Conservation (phyloP, 495 filamentous ascomycete species). For the Penicillium bialowiezense region DNA sequence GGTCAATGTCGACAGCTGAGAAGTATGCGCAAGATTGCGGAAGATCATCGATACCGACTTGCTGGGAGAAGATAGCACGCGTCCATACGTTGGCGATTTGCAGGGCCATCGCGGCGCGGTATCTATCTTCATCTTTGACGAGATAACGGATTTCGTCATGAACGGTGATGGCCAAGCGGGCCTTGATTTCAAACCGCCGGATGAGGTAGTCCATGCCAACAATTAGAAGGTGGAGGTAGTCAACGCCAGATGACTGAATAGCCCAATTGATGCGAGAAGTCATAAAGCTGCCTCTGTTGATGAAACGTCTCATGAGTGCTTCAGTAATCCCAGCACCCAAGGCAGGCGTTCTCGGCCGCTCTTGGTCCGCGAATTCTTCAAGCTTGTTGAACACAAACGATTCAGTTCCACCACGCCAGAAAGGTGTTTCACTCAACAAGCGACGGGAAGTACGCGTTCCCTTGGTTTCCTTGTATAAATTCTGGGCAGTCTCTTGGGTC, state of each 20-base stretch:
- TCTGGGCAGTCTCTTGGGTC: conserved; percentile 69
- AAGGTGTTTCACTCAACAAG: conserved; percentile 64
- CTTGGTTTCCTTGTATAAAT: conserved; percentile 86
- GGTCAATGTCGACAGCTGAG: conserved; percentile 90
- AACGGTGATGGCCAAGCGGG: conserved; percentile 87
- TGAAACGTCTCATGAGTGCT: conserved; percentile 80
- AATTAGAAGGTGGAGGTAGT: conserved; percentile 95
- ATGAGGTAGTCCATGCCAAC: conserved; percentile 92
- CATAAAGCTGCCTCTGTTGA: conserved; percentile 89
- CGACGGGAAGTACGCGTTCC: conserved; percentile 74
- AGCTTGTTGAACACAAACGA: conserved; percentile 97
- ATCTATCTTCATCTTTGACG: conserved; percentile 80
- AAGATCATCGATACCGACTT: conserved; percentile 92
- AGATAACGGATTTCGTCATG: conserved; percentile 98
- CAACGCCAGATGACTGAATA: conserved; percentile 94
- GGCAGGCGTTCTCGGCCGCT: conserved; percentile 84
- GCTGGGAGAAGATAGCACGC: conserved; percentile 91
- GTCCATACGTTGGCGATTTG: conserved; percentile 97
- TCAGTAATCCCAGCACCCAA: conserved; percentile 97
- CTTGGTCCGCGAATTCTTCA: conserved; percentile 95
- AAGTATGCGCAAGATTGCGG: conserved; percentile 95
- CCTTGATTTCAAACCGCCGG: conserved; percentile 77
- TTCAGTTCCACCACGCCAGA: conserved; percentile 97
- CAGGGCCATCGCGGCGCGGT: conserved; percentile 83
- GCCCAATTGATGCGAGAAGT: conserved; percentile 99